Evolutionary conservation across 2,329 filamentous ascomycete species (phyloP).

Genomic region (Cercospora janseana): DNA sequence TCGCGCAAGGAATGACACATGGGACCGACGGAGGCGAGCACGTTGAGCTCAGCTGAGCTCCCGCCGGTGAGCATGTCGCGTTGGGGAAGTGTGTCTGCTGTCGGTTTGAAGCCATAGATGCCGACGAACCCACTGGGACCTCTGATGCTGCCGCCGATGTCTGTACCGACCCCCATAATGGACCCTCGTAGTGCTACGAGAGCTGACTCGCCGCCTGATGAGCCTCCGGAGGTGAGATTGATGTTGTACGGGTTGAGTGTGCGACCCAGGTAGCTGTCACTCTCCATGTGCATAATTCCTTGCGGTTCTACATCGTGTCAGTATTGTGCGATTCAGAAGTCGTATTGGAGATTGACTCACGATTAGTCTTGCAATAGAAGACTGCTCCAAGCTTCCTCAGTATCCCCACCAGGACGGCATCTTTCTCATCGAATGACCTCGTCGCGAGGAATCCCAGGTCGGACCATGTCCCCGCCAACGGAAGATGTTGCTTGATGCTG

Average conservation of each 20-base stretch:
- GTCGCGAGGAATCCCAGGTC: constrained; percentile 46
- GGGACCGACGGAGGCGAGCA: background rate
- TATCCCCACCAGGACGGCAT: constrained; percentile 41
- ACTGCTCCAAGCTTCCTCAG: constrained; percentile 50
- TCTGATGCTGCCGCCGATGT: constrained; percentile 62
- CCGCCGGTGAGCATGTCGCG: background rate
- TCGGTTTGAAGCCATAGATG: constrained; percentile 33
- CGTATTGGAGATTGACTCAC: background rate
- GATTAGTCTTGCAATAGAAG: constrained; percentile 54
- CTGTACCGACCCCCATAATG: constrained; percentile 61
- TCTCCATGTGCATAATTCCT: constrained; percentile 37
- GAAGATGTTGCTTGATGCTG: constrained; percentile 49
- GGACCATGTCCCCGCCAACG: constrained; percentile 4
- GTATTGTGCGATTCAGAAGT: background rate
- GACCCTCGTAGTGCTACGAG: constrained; percentile 59
- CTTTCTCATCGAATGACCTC: constrained; percentile 39
- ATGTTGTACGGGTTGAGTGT: constrained; percentile 63
- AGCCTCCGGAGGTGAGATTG: constrained; percentile 61
- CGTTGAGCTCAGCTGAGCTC: background rate
- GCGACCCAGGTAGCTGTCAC: constrained; percentile 39
- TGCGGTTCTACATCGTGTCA: constrained; percentile 44
- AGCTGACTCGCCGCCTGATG: constrained; percentile 63
- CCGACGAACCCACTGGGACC: constrained; percentile 77
- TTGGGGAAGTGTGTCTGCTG: constrained; percentile 35
- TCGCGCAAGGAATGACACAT: background rate